These are phyloP conservation scores for Phanerodontia chrysosporium DNA, from an alignment of 768 basidiomycete genomes.

Conservation along the genomic window DNA sequence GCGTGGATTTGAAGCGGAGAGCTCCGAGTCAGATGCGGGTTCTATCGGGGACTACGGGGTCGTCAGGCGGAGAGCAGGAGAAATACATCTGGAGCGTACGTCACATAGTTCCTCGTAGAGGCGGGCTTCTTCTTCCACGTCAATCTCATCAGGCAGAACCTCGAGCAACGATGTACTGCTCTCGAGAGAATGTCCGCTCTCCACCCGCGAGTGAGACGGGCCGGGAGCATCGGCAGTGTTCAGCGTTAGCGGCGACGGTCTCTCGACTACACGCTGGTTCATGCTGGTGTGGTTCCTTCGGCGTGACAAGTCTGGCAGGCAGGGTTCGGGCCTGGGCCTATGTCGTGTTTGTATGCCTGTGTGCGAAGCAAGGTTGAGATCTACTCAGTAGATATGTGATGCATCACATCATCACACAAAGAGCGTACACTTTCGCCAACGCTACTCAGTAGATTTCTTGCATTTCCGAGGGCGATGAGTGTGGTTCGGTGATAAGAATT, in stretches of 20 bases:
- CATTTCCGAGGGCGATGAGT: background rate
- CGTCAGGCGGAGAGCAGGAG: background rate
- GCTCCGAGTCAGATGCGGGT: conserved; percentile 4
- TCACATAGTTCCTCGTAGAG: conserved; percentile 63
- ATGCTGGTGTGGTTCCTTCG: background rate
- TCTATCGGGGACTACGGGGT: conserved; percentile 3
- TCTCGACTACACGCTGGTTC: background rate
- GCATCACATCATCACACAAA: too few relatives aligned
- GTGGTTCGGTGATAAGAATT: background rate
- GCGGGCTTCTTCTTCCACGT: conserved; percentile 63
- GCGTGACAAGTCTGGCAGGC: background rate
- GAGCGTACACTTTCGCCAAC: too few relatives aligned
- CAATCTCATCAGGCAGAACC: conserved; percentile 52
- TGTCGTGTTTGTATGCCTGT: too few relatives aligned
- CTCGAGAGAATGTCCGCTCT: conserved; percentile 37
- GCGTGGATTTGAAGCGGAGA: background rate
- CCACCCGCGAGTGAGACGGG: background rate
- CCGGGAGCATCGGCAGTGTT: background rate
- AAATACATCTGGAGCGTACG: conserved; percentile 26
- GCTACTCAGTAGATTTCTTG: background rate
- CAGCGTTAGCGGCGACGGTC: background rate
- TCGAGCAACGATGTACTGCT: conserved; percentile 46
- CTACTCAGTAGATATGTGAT: too few relatives aligned
- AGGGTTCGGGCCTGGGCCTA: too few relatives aligned
- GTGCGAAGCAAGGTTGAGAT: too few relatives aligned